These are phyloP conservation scores for Pichia thaimueangensis DNA, from an alignment of 805 yeast species.

Conservation along the genomic window DNA sequence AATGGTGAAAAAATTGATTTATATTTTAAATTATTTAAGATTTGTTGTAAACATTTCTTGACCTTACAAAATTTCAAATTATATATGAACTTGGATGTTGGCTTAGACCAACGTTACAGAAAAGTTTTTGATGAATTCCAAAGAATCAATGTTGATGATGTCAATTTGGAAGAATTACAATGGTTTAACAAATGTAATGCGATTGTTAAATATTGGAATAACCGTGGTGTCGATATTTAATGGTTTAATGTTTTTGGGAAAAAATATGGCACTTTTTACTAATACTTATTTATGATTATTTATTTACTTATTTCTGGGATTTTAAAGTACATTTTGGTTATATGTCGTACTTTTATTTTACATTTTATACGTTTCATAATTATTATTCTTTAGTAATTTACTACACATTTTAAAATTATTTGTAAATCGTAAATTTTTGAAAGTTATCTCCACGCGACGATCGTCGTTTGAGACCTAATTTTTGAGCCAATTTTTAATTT, in stretches of 20 bases:
- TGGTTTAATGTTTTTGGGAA: too few species aligned
- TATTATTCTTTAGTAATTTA: too few species aligned
- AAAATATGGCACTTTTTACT: neutral
- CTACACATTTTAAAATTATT: too few species aligned
- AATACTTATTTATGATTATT: neutral
- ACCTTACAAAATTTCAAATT: slow-evolving; percentile 37
- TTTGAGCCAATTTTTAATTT: too few species aligned
- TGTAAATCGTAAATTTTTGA: too few species aligned
- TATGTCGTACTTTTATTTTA: neutral
- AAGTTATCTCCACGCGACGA: too few species aligned
- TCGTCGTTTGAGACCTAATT: too few species aligned
- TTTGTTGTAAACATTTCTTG: slow-evolving; percentile 41
- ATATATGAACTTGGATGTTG: slow-evolving; percentile 36
- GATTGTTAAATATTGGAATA: slow-evolving; percentile 15
- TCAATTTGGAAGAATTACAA: slow-evolving; percentile 34
- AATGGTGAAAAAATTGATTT: slow-evolving; percentile 40
- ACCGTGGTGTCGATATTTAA: slow-evolving; percentile 12
- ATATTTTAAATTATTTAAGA: slow-evolving; percentile 47
- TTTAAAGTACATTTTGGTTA: too few species aligned
- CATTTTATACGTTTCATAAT: too few species aligned
- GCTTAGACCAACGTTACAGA: slow-evolving; percentile 33
- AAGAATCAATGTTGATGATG: slow-evolving; percentile 29
- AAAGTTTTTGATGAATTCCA: slow-evolving; percentile 30
- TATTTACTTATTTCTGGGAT: neutral
- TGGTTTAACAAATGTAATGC: slow-evolving; percentile 23